phyloP scores from a whole-genome alignment of 208 protist genomes.

The Phytomonas sp. region DNA sequence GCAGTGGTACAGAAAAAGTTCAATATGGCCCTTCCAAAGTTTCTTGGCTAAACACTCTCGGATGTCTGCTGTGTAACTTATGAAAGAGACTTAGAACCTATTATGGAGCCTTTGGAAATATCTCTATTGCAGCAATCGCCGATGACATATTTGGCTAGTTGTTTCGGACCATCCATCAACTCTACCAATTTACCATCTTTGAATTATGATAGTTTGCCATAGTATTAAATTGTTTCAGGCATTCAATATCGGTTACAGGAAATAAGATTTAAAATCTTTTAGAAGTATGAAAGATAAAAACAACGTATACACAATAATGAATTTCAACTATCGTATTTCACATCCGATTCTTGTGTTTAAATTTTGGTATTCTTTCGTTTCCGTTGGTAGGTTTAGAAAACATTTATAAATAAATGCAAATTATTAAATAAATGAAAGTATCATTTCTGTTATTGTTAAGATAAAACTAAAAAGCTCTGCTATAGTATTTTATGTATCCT shows the following conservation, averaged over 20 bases:
- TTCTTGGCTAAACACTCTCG: conserved; percentile 28
- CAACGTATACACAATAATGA: background rate
- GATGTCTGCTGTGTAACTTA: conserved; percentile 20
- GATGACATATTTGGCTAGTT: conserved; percentile 23
- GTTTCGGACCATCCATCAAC: conserved; percentile 33
- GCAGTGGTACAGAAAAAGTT: conserved; percentile 64
- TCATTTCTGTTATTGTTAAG: conserved; percentile 9
- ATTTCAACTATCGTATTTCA: background rate
- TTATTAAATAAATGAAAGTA: conserved; percentile 6
- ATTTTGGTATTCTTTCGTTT: background rate
- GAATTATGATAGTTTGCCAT: conserved; percentile 56
- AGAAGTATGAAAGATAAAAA: background rate
- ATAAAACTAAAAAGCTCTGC: conserved; percentile 6
- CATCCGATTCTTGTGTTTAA: background rate
- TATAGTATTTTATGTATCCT: background rate
- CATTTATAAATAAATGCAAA: background rate
- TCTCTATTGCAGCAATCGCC: conserved; percentile 76
- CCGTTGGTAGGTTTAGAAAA: background rate
- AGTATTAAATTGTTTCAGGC: background rate
- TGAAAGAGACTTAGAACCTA: conserved; percentile 38
- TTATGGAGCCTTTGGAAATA: conserved; percentile 42
- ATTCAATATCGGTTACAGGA: background rate
- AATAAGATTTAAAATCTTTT: background rate
- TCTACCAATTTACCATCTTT: conserved; percentile 40
- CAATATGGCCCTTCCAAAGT: conserved; percentile 24